These are phyloP conservation scores for Daldinia bambusicola DNA, from an alignment of 495 filamentous ascomycete species.

Conservation along the genomic window DNA sequence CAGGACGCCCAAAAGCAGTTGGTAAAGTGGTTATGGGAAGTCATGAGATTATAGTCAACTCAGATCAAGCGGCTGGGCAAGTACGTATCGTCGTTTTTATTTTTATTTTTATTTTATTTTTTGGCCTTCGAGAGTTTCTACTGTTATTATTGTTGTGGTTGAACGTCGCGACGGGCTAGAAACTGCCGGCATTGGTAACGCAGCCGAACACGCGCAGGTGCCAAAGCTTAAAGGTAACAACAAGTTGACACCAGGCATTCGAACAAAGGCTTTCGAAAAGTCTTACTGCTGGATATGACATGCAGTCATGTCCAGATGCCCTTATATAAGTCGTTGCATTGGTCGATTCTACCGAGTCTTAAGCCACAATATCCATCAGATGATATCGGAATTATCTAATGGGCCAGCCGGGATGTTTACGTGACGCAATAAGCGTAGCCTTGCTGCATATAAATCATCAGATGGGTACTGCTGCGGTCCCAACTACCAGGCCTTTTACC, in stretches of 20 bases:
- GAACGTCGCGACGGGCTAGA: conserved; percentile 12
- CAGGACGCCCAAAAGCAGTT: neutral
- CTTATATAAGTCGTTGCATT: conserved; percentile 33
- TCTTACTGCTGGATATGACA: conserved; percentile 24
- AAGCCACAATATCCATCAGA: conserved; percentile 34
- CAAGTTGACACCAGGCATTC: conserved; percentile 4
- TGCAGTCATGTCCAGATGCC: conserved; percentile 32
- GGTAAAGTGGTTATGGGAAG: conserved; percentile 4
- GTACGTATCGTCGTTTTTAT: too few species aligned
- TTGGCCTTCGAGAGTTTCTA: too few species aligned
- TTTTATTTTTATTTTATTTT: too few species aligned
- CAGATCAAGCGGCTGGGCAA: neutral
- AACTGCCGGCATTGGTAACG: conserved; percentile 8
- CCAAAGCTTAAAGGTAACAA: conserved; percentile 6
- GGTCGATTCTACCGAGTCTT: conserved; percentile 20
- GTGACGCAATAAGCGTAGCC: conserved; percentile 27
- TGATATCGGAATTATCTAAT: conserved; percentile 29
- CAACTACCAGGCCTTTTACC: conserved; percentile 27
- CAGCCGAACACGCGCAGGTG: neutral
- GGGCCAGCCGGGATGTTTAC: conserved; percentile 40
- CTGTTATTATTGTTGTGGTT: neutral
- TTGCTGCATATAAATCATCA: conserved; percentile 41
- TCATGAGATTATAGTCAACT: conserved; percentile 12
- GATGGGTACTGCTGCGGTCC: conserved; percentile 35
- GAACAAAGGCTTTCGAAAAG: conserved; percentile 9